A percentile compares a stretch with the other conserved stretches of the same genome.
phyloP scores from a whole-genome alignment of 164 flowering plant species.

The Kingdonia uniflora region DNA sequence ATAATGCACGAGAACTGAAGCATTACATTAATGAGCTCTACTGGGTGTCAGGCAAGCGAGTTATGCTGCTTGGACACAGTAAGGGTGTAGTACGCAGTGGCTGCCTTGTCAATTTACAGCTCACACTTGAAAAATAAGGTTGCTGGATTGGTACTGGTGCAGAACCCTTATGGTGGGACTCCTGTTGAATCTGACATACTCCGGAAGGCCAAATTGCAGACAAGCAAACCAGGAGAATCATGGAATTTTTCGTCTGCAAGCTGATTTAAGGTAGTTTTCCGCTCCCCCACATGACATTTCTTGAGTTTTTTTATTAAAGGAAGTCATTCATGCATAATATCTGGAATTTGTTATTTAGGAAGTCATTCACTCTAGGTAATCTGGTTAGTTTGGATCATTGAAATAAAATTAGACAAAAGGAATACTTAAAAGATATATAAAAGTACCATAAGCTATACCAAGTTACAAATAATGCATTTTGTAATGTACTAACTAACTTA shows the following conservation, averaged over 20 bases:
- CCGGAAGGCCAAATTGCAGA: slow-evolving; percentile 83
- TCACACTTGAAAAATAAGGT: slow-evolving; percentile 60
- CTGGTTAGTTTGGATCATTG: no score
- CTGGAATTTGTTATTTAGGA: no score
- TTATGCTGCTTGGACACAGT: slow-evolving; percentile 89
- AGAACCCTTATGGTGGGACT: slow-evolving; percentile 84
- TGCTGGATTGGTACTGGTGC: slow-evolving; percentile 77
- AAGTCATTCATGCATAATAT: no score
- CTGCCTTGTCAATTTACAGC: slow-evolving; percentile 76
- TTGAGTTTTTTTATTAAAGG: no score
- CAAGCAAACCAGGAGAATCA: slow-evolving; percentile 63
- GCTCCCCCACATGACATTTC: neutral
- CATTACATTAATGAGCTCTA: slow-evolving; percentile 80
- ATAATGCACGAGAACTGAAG: slow-evolving; percentile 76
- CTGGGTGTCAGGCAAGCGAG: slow-evolving; percentile 84
- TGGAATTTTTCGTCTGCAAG: slow-evolving; percentile 76
- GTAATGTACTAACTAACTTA: no score
- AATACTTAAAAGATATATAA: no score
- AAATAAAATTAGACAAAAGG: no score
- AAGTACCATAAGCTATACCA: no score
- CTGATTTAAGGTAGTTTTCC: slow-evolving; percentile 61
- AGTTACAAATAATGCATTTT: no score
- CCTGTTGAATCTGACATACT: slow-evolving; percentile 85
- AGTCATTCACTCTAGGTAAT: no score
- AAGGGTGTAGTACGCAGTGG: slow-evolving; percentile 96